A percentile compares a stretch with the other conserved stretches of the same genome.
phyloP scores from a whole-genome alignment of 257 asterid species.

The Sherardia arvensis region DNA sequence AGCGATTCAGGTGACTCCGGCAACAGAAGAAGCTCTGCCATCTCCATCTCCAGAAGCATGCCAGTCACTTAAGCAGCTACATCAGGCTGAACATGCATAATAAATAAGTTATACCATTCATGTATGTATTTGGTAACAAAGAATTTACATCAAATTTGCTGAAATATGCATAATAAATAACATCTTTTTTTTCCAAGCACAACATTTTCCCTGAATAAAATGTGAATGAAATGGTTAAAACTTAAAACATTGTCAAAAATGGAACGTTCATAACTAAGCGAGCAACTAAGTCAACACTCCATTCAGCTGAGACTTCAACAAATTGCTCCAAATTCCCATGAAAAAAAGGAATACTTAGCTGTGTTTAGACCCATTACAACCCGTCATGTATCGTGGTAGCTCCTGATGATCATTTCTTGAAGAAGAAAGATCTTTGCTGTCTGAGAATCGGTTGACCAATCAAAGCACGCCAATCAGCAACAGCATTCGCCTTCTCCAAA shows the following conservation, averaged over 20 bases:
- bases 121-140: neutral
- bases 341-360: neutral
- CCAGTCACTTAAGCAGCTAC: slow-evolving; percentile 75
- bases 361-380: slow-evolving; percentile 25
- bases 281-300: neutral
- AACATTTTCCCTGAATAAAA: too few relatives aligned
- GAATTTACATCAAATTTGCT: neutral
- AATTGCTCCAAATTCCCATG: too few relatives aligned
- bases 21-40: slow-evolving; percentile 48
- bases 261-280: neutral
- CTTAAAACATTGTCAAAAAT: too few relatives aligned
- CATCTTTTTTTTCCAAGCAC: too few relatives aligned
- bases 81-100: slow-evolving; percentile 45
- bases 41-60: slow-evolving; percentile 95
- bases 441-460: slow-evolving; percentile 72
- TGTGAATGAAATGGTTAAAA: too few relatives aligned
- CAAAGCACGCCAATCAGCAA: slow-evolving; percentile 78
- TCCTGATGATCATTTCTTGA: slow-evolving; percentile 39
- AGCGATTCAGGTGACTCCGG: slow-evolving; percentile 69
- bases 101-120: neutral
- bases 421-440: slow-evolving; percentile 63
- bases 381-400: slow-evolving; percentile 46
- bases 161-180: too few relatives aligned
- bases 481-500: slow-evolving; percentile 69
- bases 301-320: slow-evolving; percentile 2